phyloP scores from a whole-genome alignment of 2,329 filamentous ascomycete species.

The Trichoderma gracile region DNA sequence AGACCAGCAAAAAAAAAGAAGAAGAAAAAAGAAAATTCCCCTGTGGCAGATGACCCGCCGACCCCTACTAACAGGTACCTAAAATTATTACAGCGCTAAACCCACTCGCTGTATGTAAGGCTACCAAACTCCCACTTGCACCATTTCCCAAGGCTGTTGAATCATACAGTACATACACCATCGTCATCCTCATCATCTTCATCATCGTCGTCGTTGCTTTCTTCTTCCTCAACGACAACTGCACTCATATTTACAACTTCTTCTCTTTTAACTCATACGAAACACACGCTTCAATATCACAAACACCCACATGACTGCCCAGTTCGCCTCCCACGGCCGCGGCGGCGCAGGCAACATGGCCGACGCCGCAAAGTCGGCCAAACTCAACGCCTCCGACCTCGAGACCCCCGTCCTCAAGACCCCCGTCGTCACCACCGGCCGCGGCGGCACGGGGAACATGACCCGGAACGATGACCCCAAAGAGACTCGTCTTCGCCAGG shows the following conservation, averaged over 20 bases:
- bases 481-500: constrained; percentile 77
- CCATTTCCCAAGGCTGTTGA: constrained; percentile 9
- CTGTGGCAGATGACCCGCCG: constrained; percentile 22
- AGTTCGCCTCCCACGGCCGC: constrained; percentile 67
- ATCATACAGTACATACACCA: background rate
- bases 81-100: too few species aligned
- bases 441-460: constrained; percentile 89
- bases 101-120: constrained; percentile 3
- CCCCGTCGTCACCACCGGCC: constrained; percentile 83
- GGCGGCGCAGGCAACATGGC: constrained; percentile 78
- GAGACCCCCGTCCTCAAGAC: constrained; percentile 81
- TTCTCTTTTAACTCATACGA: too few species aligned
- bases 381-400: constrained; percentile 63
- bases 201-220: background rate
- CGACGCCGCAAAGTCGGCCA: constrained; percentile 52
- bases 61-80: background rate
- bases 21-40: background rate
- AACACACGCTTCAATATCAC: too few species aligned
- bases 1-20: too few species aligned
- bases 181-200: background rate
- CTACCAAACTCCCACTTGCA: constrained; percentile 12
- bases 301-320: constrained; percentile 35
- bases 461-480: constrained; percentile 68
- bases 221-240: too few species aligned
- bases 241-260: too few species aligned